phyloP scores from a whole-genome alignment of 257 asterid genomes.

The Scutellaria barbata region DNA sequence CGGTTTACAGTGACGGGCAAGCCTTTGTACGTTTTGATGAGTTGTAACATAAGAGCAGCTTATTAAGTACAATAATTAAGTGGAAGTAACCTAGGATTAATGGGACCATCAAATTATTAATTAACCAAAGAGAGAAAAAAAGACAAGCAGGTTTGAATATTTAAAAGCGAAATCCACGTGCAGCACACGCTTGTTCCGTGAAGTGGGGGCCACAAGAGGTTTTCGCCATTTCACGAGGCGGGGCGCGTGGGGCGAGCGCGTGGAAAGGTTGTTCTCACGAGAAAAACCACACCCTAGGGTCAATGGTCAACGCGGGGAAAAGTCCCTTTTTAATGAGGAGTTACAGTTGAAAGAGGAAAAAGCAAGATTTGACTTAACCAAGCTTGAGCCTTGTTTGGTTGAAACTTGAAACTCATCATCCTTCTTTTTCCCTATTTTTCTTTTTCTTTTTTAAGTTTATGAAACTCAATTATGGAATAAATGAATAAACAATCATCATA shows the following conservation, averaged over 20 bases:
- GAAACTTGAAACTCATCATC: neutral
- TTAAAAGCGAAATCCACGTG: constrained; percentile 49
- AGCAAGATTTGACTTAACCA: constrained; percentile 49
- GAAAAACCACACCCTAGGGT: constrained; percentile 46
- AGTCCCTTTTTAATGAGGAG: constrained; percentile 46
- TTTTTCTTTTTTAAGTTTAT: no score
- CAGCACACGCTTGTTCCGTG: constrained; percentile 57
- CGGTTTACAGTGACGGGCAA: constrained; percentile 12
- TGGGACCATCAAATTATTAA: neutral
- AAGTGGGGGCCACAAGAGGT: constrained; percentile 38
- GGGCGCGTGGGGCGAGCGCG: constrained; percentile 33
- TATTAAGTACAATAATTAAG: constrained; percentile 17
- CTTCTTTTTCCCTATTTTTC: neutral
- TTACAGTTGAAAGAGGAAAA: constrained; percentile 42
- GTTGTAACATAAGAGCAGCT: constrained; percentile 15
- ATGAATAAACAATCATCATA: no score
- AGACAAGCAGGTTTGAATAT: constrained; percentile 32
- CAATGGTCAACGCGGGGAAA: constrained; percentile 53
- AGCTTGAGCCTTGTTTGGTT: constrained; percentile 42
- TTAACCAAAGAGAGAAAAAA: constrained; percentile 5
- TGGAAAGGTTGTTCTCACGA: constrained; percentile 41
- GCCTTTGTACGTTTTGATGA: neutral
- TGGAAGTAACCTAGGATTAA: constrained; percentile 17
- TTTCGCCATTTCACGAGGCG: neutral
- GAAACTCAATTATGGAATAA: no score